These are phyloP conservation scores for Lachancea fermentati DNA, from an alignment of 805 yeast species.

Conservation along the genomic window DNA sequence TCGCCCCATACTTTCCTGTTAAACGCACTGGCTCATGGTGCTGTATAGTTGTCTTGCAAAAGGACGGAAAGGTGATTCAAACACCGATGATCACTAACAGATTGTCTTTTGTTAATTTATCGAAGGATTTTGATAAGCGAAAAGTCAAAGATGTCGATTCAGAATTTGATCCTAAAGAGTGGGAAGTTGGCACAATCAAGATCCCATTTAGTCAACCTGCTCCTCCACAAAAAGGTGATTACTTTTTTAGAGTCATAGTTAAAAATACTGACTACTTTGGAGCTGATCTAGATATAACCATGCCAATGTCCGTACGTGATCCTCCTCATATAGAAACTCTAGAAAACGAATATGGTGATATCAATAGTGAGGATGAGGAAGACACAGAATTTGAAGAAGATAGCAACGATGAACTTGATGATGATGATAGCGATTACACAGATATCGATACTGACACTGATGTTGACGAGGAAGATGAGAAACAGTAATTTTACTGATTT, in stretches of 20 bases:
- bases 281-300: constrained; percentile 65
- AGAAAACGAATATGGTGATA: constrained; percentile 52
- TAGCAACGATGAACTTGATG: constrained; percentile 54
- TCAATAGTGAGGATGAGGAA: constrained; percentile 48
- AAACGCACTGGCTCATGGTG: constrained; percentile 50
- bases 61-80: constrained; percentile 76
- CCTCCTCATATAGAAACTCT: constrained; percentile 38
- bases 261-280: constrained; percentile 79
- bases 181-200: constrained; percentile 64
- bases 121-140: constrained; percentile 28
- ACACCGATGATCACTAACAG: constrained; percentile 38
- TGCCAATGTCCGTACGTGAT: constrained; percentile 62
- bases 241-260: constrained; percentile 63
- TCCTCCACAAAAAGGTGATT: constrained; percentile 64
- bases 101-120: constrained; percentile 26
- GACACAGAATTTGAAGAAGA: constrained; percentile 55
- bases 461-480: constrained; percentile 24
- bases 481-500: constrained; percentile 1
- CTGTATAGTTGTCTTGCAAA: constrained; percentile 63
- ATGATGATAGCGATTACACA: constrained; percentile 28
- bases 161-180: constrained; percentile 32
- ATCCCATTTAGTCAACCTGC: constrained; percentile 69
- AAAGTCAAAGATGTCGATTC: constrained; percentile 27
- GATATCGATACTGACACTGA: constrained; percentile 36
- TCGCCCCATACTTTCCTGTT: constrained; percentile 74